Base-by-base conservation (phyloP, 805 yeast species). In the Suhomyces sp. region DNA sequence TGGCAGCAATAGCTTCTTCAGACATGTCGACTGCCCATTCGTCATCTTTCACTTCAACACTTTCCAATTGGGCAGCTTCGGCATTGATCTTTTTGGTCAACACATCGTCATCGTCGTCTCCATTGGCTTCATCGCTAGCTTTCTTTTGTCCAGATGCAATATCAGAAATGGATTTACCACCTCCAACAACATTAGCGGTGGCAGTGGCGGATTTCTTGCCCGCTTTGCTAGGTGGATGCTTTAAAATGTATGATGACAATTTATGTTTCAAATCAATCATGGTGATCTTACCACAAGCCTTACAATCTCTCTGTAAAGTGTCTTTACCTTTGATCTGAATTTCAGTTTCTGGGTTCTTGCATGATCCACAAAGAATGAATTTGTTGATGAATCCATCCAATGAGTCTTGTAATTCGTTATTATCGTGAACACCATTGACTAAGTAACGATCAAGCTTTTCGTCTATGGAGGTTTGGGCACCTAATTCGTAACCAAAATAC, bases 21-120 rank as follows among this genome's bases (percentile, higher is more conserved):
- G 96, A 88, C 82, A 92, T 90, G 71, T 93, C 99, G 44, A 92
- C 97, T 17, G 97, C 90, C 98, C 98, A 93, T 60, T 90, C 96
- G 61, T 89, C 97, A 67, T 91, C 97, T 58, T 86, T 85, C 51
- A 88, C 87, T 56, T 81, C 85, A 54, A 83, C 81, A 48, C 81
- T 81, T 23, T 60, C 60, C 54, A 88, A 76, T 40, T 78, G 82
- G 10, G 90, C 86, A 19, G 94, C 96, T 69, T 88, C 96, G 46
- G 94, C 90, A 69, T 84, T 86, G 77, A 88, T 87, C 66, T 87
- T 87, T 67, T 84, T 81, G 44, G 94, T 85, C 60, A 88, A 79
- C 51, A 82, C 86, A 66, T 88, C 93, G 58, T 87, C 90, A 60
- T 86, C 88, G 38, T 81, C 81, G 54, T 74, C 84, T 23, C 53